phyloP scores from a whole-genome alignment of 1,139 yeast genomes.

The Zygoascus sp. region DNA sequence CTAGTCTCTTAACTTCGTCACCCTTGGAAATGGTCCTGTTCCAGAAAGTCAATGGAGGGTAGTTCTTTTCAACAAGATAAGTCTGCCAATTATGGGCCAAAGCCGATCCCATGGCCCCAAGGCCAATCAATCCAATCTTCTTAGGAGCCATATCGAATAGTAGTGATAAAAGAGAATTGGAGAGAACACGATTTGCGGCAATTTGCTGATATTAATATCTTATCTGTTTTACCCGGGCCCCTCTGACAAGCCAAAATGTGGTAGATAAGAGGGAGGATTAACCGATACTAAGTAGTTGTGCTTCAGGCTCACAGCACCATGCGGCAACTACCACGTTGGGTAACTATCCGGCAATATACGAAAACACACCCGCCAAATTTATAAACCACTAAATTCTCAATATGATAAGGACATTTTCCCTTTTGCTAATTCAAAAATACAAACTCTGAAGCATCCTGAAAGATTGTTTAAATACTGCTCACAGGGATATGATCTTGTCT shows the following conservation, averaged over 20 bases:
- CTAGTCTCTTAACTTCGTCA: conserved; percentile 19
- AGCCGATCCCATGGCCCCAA: conserved; percentile 26
- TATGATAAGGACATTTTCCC: too few relatives aligned
- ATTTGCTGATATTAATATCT: not conserved
- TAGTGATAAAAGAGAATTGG: not conserved
- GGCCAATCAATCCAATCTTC: conserved; percentile 20
- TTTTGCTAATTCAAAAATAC: too few relatives aligned
- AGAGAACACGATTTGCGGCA: not conserved
- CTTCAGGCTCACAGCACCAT: not conserved
- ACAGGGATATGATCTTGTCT: too few relatives aligned
- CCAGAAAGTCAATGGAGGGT: conserved; percentile 19
- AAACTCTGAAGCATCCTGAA: too few relatives aligned
- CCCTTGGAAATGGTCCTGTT: conserved; percentile 24
- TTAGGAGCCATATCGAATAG: conserved; percentile 3
- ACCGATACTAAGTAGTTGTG: not conserved
- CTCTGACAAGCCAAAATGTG: not conserved
- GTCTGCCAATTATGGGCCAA: conserved; percentile 24
- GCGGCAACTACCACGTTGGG: not conserved
- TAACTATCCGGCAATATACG: not conserved
- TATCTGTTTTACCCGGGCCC: conserved; percentile 2
- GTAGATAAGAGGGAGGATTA: not conserved
- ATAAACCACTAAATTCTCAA: too few relatives aligned
- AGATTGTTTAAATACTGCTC: too few relatives aligned
- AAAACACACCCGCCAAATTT: too few relatives aligned
- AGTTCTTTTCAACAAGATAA: conserved; percentile 14